Conservation (phyloP, 1,284 basidiomycete species). For the Spongispora temasekensis region DNA sequence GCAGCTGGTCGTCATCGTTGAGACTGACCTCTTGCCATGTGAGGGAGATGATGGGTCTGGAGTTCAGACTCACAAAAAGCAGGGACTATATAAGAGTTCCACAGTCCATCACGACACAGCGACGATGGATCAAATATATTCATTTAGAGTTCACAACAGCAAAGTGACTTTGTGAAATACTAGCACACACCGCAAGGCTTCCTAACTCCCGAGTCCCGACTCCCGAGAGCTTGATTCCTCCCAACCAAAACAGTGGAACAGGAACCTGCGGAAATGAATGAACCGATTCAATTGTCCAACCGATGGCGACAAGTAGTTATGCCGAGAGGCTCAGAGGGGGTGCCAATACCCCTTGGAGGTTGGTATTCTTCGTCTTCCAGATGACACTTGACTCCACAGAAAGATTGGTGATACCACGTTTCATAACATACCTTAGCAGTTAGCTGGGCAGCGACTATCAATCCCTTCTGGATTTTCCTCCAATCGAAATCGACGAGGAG, state of each 20-base stretch:
- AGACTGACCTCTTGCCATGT: neutral
- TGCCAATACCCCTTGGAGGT: neutral
- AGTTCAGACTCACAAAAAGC: too few relatives aligned
- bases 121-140: too few relatives aligned
- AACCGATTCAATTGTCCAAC: too few relatives aligned
- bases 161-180: too few relatives aligned
- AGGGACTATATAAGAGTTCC: too few relatives aligned
- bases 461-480: neutral
- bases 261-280: too few relatives aligned
- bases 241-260: too few relatives aligned
- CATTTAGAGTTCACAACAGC: too few relatives aligned
- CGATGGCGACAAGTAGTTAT: neutral
- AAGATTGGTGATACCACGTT: neutral
- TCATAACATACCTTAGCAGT: neutral
- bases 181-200: too few relatives aligned
- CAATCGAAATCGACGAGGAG: neutral
- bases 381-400: neutral
- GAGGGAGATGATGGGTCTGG: neutral
- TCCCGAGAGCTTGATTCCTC: too few relatives aligned
- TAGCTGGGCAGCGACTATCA: neutral
- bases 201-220: too few relatives aligned
- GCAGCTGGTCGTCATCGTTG: neutral
- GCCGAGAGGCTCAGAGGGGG: neutral
- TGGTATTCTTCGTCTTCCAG: neutral
- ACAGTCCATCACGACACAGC: too few relatives aligned